Base-by-base conservation (phyloP, 495 filamentous ascomycete species). In the Penicillium macrosclerotiorum region DNA sequence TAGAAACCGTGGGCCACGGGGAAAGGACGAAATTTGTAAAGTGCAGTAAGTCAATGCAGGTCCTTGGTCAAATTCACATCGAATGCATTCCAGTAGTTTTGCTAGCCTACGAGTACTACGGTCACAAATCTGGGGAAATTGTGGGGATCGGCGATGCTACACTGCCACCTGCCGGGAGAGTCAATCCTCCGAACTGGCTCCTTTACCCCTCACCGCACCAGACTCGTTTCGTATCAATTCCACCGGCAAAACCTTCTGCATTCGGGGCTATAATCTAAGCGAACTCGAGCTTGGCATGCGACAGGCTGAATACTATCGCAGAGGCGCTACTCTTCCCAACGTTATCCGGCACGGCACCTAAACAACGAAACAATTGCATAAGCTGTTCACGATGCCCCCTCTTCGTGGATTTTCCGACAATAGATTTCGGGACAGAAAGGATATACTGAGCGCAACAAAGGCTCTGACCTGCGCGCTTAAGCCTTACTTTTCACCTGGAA, bases 351-450 rank as follows among this genome's bases (percentile, higher is more conserved):
- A n/a, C n/a, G n/a, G n/a, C n/a, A n/a, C n/a, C n/a, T n/a, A n/a
- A n/a, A n/a, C n/a, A n/a, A n/a, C n/a, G n/a, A n/a, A n/a, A n/a
- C n/a, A n/a, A n/a, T n/a, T n/a, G n/a, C n/a, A n/a, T n/a, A n/a
- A n/a, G n/a, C n/a, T n/a, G n/a, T n/a, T n/a, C n/a, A 41, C 38
- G 24, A 41, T 41, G 38, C 14, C 5, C 38, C 24, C 38, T 8
- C 38, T 41, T 17, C 38, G 24, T 29, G 38, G 38, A 6, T 41
- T 41, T 26, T 29, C 38, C 14, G 14, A 41, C 38, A 41, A 41
- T 26, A 24, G 24, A 22, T 41, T 41, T 8, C 38, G 16, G 8
- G 30, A 24, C 38, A 24, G 38, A 24, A 19, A 5, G 18, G 38
- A 41, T 26, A 24, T 41, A 5, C 14, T 41, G 30, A 14, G 38